Evolutionary conservation across 129 eudicot species (phyloP).

Genomic region (Gnaphalium uliginosum): DNA sequence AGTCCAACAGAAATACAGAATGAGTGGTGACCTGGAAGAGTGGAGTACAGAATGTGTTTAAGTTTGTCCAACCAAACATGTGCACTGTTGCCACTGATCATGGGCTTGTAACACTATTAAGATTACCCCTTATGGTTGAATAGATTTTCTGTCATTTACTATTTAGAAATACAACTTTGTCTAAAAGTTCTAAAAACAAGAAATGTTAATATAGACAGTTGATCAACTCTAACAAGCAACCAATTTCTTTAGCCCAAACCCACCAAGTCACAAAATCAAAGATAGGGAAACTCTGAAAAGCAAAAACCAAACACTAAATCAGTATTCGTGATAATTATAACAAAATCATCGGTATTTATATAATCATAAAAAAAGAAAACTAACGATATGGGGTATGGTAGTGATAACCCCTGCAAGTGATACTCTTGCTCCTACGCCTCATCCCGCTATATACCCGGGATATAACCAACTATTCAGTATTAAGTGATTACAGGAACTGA

Average conservation of each 20-base stretch:
- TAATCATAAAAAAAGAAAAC: no score
- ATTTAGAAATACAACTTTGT: not conserved
- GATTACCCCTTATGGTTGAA: no score
- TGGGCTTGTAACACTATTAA: no score
- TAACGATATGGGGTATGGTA: no score
- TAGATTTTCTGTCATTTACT: no score
- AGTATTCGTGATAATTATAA: no score
- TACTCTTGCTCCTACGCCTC: not conserved
- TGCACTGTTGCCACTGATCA: not conserved
- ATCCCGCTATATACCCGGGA: not conserved
- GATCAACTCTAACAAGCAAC: not conserved
- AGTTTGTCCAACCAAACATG: no score
- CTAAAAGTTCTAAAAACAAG: not conserved
- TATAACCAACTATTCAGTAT: not conserved
- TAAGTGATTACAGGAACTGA: not conserved
- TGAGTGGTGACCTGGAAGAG: no score
- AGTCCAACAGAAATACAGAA: no score
- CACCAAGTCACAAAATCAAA: not conserved
- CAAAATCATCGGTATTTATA: no score
- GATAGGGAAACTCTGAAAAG: not conserved
- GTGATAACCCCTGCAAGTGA: not conserved
- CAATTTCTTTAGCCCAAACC: not conserved
- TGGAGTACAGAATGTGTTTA: no score
- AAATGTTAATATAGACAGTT: not conserved
- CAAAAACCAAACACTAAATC: not conserved